Evolutionary conservation across 1,284 basidiomycete genomes (phyloP).

Genomic region (Apiotrichum gracile): DNA sequence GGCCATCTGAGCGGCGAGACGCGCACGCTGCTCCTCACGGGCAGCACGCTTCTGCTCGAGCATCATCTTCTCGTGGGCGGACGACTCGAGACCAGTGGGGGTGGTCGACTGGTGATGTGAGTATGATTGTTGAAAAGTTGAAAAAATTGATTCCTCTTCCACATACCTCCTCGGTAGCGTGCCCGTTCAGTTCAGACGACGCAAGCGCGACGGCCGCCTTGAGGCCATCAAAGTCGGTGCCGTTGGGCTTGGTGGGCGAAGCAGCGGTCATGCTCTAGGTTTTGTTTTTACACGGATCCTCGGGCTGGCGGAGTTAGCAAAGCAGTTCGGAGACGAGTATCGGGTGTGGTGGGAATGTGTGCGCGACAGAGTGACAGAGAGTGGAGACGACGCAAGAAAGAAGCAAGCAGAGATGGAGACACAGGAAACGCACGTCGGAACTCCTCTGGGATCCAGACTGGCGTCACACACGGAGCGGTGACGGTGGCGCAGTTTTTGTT

Average conservation of each 20-base stretch:
- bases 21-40: slow-evolving; percentile 71
- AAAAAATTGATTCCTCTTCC: no score
- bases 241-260: slow-evolving; percentile 25
- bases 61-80: slow-evolving; percentile 53
- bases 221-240: slow-evolving; percentile 21
- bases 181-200: slow-evolving; percentile 27
- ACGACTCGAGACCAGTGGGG: slow-evolving; percentile 3
- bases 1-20: slow-evolving; percentile 91
- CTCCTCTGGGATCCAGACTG: slow-evolving; percentile 7
- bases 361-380: not conserved
- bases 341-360: not conserved
- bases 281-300: slow-evolving; percentile 9
- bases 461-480: not conserved
- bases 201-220: slow-evolving; percentile 13
- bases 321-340: no score
- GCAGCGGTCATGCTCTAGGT: slow-evolving; percentile 28
- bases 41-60: slow-evolving; percentile 83
- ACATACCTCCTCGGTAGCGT: slow-evolving; percentile 36
- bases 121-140: not conserved
- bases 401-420: no score
- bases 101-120: not conserved
- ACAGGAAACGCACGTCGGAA: slow-evolving; percentile 7
- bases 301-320: slow-evolving; percentile 5
- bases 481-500: not conserved
- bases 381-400: no score